These are phyloP conservation scores for Dictyostelium capitatum DNA, from an alignment of 78 protist genomes.

Conservation along the genomic window DNA sequence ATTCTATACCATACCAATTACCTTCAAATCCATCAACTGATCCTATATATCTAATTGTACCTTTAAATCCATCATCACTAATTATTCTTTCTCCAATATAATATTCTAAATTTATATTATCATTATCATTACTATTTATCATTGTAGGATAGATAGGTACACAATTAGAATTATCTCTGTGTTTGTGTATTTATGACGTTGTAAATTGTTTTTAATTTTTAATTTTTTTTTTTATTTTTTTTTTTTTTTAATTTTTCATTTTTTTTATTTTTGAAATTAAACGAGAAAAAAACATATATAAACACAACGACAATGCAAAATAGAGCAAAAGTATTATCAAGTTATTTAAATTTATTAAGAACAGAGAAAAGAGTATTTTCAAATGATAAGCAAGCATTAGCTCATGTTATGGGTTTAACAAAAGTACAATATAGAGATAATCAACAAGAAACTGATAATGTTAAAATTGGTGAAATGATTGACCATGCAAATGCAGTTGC, in stretches of 20 bases:
- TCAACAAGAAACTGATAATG: background rate
- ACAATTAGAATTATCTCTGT: too few relatives aligned
- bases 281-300: background rate
- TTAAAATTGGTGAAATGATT: conserved; percentile 43
- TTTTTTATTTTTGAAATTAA: background rate
- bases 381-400: conserved; percentile 14
- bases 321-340: conserved; percentile 40
- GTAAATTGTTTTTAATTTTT: too few relatives aligned
- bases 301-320: conserved; percentile 9
- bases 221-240: background rate
- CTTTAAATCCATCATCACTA: conserved; percentile 40
- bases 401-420: conserved; percentile 7
- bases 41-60: conserved; percentile 56
- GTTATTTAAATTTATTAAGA: conserved; percentile 47
- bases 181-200: too few relatives aligned
- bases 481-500: conserved; percentile 76
- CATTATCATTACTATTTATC: background rate
- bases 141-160: too few relatives aligned
- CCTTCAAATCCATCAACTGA: conserved; percentile 66
- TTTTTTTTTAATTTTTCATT: background rate
- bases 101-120: background rate
- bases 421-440: conserved; percentile 57
- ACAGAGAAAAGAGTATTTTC: conserved; percentile 47
- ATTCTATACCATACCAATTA: conserved; percentile 59
- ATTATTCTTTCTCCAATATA: conserved; percentile 38